Base-by-base conservation (phyloP, 2,329 filamentous ascomycete genomes). In the Fusarium sp. region DNA sequence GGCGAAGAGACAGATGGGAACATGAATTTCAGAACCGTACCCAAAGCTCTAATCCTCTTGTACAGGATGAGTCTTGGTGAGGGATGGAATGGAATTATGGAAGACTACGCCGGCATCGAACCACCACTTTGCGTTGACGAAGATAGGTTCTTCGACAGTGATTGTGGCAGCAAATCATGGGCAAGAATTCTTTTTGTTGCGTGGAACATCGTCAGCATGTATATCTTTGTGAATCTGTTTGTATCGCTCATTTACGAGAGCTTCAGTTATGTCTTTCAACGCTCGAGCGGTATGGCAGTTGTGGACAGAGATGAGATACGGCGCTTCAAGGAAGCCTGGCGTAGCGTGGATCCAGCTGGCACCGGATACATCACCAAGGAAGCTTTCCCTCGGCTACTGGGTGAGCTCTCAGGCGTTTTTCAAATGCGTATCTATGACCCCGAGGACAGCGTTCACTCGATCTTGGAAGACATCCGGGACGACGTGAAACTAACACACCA, bases 141-240 rank as follows among this genome's bases (percentile, higher is more conserved):
- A 37, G 76, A 82, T 2, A 86, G 86, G 41, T 98, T 97, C 79
- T 95, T 94, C 75, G 83, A 92, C 43, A 96, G 93, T 74, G 97
- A 99, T 80, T 99, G 96, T 76, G 96, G 96, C 62, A 97, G 95
- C 81, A 88, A 90, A 52, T 87, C 89, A 41, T 99, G 96, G 94
- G 94, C 96, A 10, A 87, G 94, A 53, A 89, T 90, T 34, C 84
- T 99, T 12, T 99, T 99, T 83, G 94, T 98, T 61, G 89, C 91
- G 7, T 99, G 96, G 96, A 99, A 99, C 83, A 95, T 99, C 75
- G 87, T 99, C 80, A 98, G 95, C 91, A 99, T 99, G 96, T 99
- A 99, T 82, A 97, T 99, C 76, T 99, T 99, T 76, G 95, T 98
- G 77, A 98, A 95, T 77, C 83, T 99, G 77, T 99, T 99, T 79